Percentiles rank a stretch among this genome's conserved stretches.
phyloP scores from a whole-genome alignment of 2,329 filamentous ascomycete species.

The Colletotrichum sp. region DNA sequence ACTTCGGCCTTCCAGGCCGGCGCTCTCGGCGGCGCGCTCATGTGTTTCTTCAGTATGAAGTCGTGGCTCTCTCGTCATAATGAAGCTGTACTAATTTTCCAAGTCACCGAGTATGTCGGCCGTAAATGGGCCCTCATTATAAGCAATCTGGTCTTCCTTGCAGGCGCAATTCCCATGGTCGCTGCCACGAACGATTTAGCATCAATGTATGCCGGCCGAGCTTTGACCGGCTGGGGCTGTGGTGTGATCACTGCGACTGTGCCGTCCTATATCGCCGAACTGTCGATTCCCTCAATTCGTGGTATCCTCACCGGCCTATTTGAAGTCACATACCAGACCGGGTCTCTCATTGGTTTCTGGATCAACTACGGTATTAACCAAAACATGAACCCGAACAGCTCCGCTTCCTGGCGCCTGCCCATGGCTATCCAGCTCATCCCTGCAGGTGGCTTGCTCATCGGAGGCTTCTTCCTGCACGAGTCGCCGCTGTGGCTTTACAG shows the following conservation, averaged over 20 bases:
- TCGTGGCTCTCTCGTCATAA: rapidly evolving
- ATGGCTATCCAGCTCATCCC: constrained; percentile 53
- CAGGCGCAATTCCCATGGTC: constrained; percentile 49
- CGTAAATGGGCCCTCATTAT: constrained; percentile 55
- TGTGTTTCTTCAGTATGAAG: constrained; percentile 43
- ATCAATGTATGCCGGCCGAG: constrained; percentile 58
- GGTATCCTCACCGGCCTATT: constrained; percentile 62
- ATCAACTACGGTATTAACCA: constrained; percentile 50
- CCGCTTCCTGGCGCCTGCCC: constrained; percentile 52
- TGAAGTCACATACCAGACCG: constrained; percentile 59
- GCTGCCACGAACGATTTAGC: constrained; percentile 44
- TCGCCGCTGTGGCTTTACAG: constrained; percentile 26
- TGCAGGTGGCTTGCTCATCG: constrained; percentile 44
- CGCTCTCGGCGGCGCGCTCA: constrained; percentile 57
- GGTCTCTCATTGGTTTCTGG: constrained; percentile 57
- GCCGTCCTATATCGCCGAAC: constrained; percentile 68
- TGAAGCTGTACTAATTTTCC: not conserved
- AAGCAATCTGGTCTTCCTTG: constrained; percentile 47
- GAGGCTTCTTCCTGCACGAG: constrained; percentile 45
- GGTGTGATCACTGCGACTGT: constrained; percentile 64
- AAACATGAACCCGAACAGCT: constrained; percentile 35
- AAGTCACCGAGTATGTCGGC: constrained; percentile 52
- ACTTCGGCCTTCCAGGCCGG: constrained; percentile 54
- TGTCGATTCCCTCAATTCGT: constrained; percentile 62
- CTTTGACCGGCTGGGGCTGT: constrained; percentile 61